A percentile compares a stretch with the other conserved stretches of the same genome.
These are phyloP conservation scores for Punctularia strigosozonata DNA, from an alignment of 768 basidiomycete genomes.

Conservation along the genomic window DNA sequence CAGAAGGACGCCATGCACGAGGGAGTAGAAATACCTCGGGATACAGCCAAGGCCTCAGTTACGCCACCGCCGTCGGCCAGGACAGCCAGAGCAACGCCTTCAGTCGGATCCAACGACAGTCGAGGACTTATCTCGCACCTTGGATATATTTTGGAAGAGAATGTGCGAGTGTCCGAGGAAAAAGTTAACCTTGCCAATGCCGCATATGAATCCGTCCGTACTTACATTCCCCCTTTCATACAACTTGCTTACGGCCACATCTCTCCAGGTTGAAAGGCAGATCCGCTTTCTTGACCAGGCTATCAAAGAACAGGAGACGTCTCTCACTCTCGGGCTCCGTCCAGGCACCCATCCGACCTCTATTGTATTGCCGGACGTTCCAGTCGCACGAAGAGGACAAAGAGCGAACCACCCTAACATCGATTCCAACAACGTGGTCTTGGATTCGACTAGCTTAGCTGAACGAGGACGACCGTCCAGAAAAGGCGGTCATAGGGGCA, in stretches of 20 bases:
- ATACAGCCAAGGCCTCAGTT: neutral
- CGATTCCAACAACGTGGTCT: slow-evolving; percentile 11
- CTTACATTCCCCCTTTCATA: slow-evolving; percentile 1
- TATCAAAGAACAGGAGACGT: slow-evolving; percentile 48
- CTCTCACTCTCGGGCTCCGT: slow-evolving; percentile 39
- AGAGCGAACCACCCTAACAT: slow-evolving; percentile 29
- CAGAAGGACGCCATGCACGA: too few species aligned
- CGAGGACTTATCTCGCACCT: slow-evolving; percentile 27
- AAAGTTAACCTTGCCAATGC: slow-evolving; percentile 11
- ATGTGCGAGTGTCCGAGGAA: slow-evolving; percentile 31
- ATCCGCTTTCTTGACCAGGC: slow-evolving; percentile 68
- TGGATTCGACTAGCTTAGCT: neutral
- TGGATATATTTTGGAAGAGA: slow-evolving; percentile 43
- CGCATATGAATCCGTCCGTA: slow-evolving; percentile 10
- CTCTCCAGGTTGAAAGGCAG: slow-evolving; percentile 61
- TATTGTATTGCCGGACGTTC: slow-evolving; percentile 49
- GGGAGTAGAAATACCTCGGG: too few species aligned
- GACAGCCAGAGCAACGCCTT: neutral
- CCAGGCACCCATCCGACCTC: slow-evolving; percentile 42
- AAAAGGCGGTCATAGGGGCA: slow-evolving; percentile 11
- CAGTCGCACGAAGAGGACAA: slow-evolving; percentile 39
- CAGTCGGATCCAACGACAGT: slow-evolving; percentile 11
- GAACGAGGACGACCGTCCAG: neutral
- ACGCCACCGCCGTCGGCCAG: neutral
- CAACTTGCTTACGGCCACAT: slow-evolving; percentile 1